Conservation (phyloP, 2,329 filamentous ascomycete species). For the Myriosclerotinia scirpicola region DNA sequence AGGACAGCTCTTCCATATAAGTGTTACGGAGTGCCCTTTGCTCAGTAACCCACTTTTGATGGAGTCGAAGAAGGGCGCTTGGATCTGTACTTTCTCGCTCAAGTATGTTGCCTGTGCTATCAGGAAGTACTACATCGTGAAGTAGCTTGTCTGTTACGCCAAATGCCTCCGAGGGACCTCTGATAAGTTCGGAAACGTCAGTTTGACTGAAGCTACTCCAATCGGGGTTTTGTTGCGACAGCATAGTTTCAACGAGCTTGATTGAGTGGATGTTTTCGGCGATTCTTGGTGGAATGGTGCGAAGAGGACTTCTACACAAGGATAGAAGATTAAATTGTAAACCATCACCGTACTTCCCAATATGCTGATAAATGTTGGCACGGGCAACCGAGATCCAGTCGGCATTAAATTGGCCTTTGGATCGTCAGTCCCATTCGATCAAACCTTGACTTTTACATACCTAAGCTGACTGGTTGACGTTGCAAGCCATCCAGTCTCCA, state of each 20-base stretch:
- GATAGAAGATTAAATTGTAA: conserved; percentile 78
- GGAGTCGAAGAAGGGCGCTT: conserved; percentile 42
- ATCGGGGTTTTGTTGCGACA: conserved; percentile 43
- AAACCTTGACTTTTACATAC: conserved; percentile 40
- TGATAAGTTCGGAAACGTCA: conserved; percentile 16
- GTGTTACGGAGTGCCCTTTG: conserved; percentile 47
- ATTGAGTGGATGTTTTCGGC: conserved; percentile 47
- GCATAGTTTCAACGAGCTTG: conserved; percentile 43
- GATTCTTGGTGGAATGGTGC: conserved; percentile 41
- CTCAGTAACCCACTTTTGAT: conserved; percentile 45
- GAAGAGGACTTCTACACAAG: conserved; percentile 66
- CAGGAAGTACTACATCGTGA: conserved; percentile 21
- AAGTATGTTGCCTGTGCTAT: conserved; percentile 23
- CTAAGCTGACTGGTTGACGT: conserved; percentile 65
- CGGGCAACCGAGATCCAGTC: conserved; percentile 69
- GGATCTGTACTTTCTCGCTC: conserved; percentile 26
- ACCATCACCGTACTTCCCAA: conserved; percentile 64
- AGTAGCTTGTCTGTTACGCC: conserved; percentile 30
- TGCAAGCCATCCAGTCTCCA: conserved; percentile 91
- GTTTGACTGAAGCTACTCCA: conserved; percentile 45
- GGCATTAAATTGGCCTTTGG: conserved; percentile 37
- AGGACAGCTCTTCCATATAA: conserved; percentile 51
- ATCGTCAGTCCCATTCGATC: neutral
- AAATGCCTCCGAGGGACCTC: conserved; percentile 26
- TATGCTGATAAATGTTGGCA: conserved; percentile 64